These are phyloP conservation scores for Nemania abortiva DNA, from an alignment of 2,329 filamentous ascomycete genomes.

Conservation along the genomic window DNA sequence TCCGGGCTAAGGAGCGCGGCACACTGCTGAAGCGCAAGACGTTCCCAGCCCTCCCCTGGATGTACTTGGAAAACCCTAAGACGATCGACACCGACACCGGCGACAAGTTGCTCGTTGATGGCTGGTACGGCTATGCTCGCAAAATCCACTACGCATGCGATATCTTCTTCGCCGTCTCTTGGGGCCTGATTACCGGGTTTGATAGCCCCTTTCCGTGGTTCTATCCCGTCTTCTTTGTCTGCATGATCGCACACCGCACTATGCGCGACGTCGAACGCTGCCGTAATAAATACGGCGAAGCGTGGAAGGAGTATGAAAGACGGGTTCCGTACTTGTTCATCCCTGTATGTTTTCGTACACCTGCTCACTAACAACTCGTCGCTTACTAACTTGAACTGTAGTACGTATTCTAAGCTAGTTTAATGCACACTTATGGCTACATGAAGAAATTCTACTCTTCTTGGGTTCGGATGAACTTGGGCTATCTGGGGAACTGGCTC, in stretches of 20 bases:
- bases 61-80: slow-evolving; percentile 82
- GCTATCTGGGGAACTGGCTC: neutral
- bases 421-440: slow-evolving; percentile 19
- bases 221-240: slow-evolving; percentile 83
- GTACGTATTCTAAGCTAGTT: slow-evolving; percentile 37
- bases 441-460: neutral
- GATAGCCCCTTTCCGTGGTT: slow-evolving; percentile 88
- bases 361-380: neutral
- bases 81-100: slow-evolving; percentile 79
- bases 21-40: slow-evolving; percentile 77
- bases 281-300: slow-evolving; percentile 81
- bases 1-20: slow-evolving; percentile 83
- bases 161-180: slow-evolving; percentile 62
- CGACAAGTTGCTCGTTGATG: slow-evolving; percentile 83
- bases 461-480: neutral
- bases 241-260: slow-evolving; percentile 85
- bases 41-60: slow-evolving; percentile 93
- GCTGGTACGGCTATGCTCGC: slow-evolving; percentile 83
- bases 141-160: slow-evolving; percentile 69
- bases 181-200: slow-evolving; percentile 66
- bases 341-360: slow-evolving; percentile 50
- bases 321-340: slow-evolving; percentile 87
- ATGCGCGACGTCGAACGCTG: slow-evolving; percentile 81
- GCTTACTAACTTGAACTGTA: slow-evolving; percentile 21
- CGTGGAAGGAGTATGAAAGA: slow-evolving; percentile 84